These are phyloP conservation scores for Bocquillonia castaneifolia DNA, from an alignment of 441 rosid species.

Conservation along the genomic window DNA sequence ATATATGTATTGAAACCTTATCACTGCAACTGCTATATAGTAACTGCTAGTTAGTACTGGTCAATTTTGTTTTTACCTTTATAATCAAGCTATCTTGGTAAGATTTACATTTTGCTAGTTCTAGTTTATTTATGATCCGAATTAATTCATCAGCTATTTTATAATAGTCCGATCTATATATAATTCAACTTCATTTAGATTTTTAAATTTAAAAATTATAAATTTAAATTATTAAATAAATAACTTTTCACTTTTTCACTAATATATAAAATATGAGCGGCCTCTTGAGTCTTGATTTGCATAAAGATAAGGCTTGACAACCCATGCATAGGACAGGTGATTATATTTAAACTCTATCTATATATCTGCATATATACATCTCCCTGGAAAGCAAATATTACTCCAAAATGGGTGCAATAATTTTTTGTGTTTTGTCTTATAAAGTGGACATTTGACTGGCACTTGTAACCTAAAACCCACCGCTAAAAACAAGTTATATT, in stretches of 20 bases:
- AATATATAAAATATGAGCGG: no score
- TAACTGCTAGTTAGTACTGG: not conserved
- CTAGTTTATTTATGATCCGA: not conserved
- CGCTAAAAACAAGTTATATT: slow-evolving; percentile 9
- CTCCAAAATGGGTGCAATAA: not conserved
- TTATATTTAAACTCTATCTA: not conserved
- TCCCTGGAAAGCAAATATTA: not conserved
- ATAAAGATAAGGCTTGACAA: not conserved
- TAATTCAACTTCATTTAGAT: no score
- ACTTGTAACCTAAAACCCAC: not conserved
- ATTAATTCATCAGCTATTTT: not conserved
- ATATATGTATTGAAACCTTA: not conserved
- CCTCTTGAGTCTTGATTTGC: not conserved
- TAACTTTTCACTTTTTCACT: no score
- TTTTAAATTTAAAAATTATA: no score
- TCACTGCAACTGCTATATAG: not conserved
- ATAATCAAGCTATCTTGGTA: not conserved
- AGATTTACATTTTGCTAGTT: not conserved
- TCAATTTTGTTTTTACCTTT: not conserved
- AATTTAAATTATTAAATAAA: no score
- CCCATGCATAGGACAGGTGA: no score
- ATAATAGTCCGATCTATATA: no score
- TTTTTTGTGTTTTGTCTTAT: not conserved
- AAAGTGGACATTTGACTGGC: not conserved
- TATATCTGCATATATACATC: no score